Evolutionary conservation across 129 eudicot species (phyloP).

Genomic region (Escallonia rubra): DNA sequence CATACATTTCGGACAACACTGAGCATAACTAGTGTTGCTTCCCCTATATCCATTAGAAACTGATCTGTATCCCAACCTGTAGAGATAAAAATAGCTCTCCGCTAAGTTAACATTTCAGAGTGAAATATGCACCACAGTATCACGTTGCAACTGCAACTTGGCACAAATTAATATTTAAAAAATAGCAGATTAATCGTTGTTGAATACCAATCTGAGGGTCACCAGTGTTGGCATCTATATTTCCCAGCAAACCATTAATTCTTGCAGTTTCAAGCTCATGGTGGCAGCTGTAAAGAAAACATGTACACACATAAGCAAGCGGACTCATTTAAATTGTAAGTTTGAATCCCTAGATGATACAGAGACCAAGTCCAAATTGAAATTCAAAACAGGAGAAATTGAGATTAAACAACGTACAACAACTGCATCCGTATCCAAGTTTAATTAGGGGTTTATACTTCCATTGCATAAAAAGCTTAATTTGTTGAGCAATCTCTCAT

Average conservation of each 20-base stretch:
- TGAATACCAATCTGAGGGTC: constrained; percentile 81
- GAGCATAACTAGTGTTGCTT: constrained; percentile 92
- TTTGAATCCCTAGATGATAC: too few relatives aligned
- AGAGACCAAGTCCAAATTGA: too few relatives aligned
- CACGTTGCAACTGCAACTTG: background rate
- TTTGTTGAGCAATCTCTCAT: too few relatives aligned
- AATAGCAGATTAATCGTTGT: background rate
- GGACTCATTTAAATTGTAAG: background rate
- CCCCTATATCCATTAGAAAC: constrained; percentile 80
- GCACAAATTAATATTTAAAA: constrained; percentile 5
- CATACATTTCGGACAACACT: constrained; percentile 79
- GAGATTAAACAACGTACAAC: too few relatives aligned
- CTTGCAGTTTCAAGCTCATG: constrained; percentile 98
- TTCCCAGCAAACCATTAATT: constrained; percentile 88
- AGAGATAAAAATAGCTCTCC: background rate
- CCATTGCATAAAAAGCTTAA: too few relatives aligned
- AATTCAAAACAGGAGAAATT: too few relatives aligned
- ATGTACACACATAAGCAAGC: background rate
- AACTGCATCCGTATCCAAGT: too few relatives aligned
- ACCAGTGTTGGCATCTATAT: constrained; percentile 89
- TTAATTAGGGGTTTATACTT: too few relatives aligned
- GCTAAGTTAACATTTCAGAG: background rate
- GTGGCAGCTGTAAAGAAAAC: constrained; percentile 60
- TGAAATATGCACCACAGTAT: background rate
- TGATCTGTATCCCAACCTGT: constrained; percentile 99